Evolutionary conservation across 129 eudicot species (phyloP).

Genomic region (Flaveria ramosissima): DNA sequence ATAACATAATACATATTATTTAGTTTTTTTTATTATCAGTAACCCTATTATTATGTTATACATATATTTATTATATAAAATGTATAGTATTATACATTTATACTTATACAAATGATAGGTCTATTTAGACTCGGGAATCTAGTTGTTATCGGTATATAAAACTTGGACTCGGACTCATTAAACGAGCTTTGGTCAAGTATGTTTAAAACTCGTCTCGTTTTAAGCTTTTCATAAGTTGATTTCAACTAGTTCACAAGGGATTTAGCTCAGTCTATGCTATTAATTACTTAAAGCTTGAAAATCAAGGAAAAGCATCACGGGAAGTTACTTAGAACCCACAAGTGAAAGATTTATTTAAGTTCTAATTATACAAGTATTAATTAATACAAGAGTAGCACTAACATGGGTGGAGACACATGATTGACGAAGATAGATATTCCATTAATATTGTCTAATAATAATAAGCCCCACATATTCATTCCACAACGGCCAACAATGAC

Average conservation of each 20-base stretch:
- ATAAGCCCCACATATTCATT: conserved; percentile 25
- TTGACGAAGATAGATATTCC: conserved; percentile 16
- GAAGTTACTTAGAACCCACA: conserved; percentile 28
- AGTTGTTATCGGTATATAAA: too few relatives aligned
- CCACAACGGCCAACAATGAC: conserved; percentile 25
- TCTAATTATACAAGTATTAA: not conserved
- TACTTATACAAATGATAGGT: too few relatives aligned
- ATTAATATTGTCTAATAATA: conserved; percentile 15
- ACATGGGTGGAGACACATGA: conserved; percentile 38
- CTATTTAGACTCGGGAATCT: not conserved
- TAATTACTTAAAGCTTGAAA: not conserved
- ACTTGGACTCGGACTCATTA: not conserved
- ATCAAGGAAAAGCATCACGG: conserved; percentile 19
- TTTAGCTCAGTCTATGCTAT: too few relatives aligned
- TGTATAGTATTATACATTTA: too few relatives aligned
- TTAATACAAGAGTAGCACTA: conserved; percentile 22
- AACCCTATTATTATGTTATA: not conserved
- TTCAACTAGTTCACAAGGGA: too few relatives aligned
- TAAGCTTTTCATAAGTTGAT: not conserved
- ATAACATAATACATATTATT: too few relatives aligned
- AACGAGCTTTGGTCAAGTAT: not conserved
- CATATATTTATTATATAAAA: not conserved
- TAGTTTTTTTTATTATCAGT: too few relatives aligned
- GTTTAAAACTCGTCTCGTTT: too few relatives aligned
- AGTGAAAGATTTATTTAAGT: not conserved